Evolutionary conservation across 1,139 yeast genomes (phyloP), one percentile per base, ranked within the genome.

Genomic region (Wickerhamomyces sp.): DNA sequence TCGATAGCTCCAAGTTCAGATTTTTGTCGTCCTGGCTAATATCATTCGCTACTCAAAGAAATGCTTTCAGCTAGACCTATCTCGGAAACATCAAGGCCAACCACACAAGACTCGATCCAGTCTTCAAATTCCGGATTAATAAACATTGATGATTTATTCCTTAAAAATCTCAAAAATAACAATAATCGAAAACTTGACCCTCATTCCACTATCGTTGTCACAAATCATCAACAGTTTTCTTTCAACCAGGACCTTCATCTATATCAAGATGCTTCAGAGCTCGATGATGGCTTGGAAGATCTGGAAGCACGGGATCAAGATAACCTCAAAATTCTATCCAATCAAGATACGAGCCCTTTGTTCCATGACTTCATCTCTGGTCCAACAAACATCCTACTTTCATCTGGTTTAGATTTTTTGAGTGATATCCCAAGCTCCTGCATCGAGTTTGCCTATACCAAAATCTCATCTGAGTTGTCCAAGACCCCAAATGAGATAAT

Each of bases 121-220:
- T 53, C 58, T 1, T 53, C 56, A 8, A 47, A 48, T 30, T 40
- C 53, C 1, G 50, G 50, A 7, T 15, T 43, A 8, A 39, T 50
- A 10, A 27, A 40, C 13, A n/a, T 41, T 5, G 49, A 42, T 33
- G 36, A 41, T 7, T 4, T 29, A 11, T 29, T 29, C 7, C 10
- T 29, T 3, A 6, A 29, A 29, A 29, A 29, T 29, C 31, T 29
- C 6, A 29, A 29, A 6, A 29, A 29, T 9, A 9, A 29, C 11
- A 3, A 4, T 6, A 29, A 29, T 29, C 31, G 13, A 6, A 29
- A 29, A 29, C 13, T 6, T 4, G 31, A 11, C 31, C 10, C 13
- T 29, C 31, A 29, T 29, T 29, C 31, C 6, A 10, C 31, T 29
- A 6, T 29, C 13, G 31, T 11, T 6, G 11, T 11, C 31, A 29